These are phyloP conservation scores for Fusarium bactridioides DNA, from an alignment of 2,329 filamentous ascomycete species.

Conservation along the genomic window DNA sequence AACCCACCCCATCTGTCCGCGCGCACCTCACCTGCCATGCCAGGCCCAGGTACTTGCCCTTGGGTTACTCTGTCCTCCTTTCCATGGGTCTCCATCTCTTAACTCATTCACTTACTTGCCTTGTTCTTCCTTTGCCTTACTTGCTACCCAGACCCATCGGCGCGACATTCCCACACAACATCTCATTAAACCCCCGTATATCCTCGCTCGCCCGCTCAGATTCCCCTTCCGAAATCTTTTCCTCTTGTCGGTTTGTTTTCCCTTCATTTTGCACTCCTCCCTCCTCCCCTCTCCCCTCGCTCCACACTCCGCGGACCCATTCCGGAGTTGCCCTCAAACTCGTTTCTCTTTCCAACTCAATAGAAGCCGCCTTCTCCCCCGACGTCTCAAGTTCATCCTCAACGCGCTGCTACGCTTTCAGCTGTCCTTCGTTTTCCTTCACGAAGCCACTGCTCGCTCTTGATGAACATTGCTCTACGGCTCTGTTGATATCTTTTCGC, in stretches of 20 bases:
- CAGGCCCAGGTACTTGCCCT: slow-evolving; percentile 20
- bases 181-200: slow-evolving; percentile 48
- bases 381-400: slow-evolving; percentile 38
- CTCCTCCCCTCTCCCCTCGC: slow-evolving; percentile 38
- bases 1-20: slow-evolving; percentile 20
- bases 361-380: slow-evolving; percentile 34
- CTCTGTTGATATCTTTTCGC: slow-evolving; percentile 42
- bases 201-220: slow-evolving; percentile 38
- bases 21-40: slow-evolving; percentile 24
- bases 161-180: slow-evolving; percentile 39
- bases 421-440: slow-evolving; percentile 42
- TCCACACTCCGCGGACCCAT: slow-evolving; percentile 47
- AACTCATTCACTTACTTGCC: slow-evolving; percentile 11
- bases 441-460: slow-evolving; percentile 38
- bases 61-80: slow-evolving; percentile 39
- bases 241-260: slow-evolving; percentile 43
- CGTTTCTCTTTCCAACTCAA: slow-evolving; percentile 41
- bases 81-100: slow-evolving; percentile 27
- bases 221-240: slow-evolving; percentile 44
- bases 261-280: slow-evolving; percentile 41
- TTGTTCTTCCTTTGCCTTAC: slow-evolving; percentile 19
- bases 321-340: slow-evolving; percentile 41
- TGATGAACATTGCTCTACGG: slow-evolving; percentile 40
- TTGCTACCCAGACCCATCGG: slow-evolving; percentile 4
- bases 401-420: slow-evolving; percentile 35